A percentile compares a stretch with the other conserved stretches of the same genome.
These are phyloP conservation scores for Darksidea phi DNA, from an alignment of 495 filamentous ascomycete genomes.

Conservation along the genomic window DNA sequence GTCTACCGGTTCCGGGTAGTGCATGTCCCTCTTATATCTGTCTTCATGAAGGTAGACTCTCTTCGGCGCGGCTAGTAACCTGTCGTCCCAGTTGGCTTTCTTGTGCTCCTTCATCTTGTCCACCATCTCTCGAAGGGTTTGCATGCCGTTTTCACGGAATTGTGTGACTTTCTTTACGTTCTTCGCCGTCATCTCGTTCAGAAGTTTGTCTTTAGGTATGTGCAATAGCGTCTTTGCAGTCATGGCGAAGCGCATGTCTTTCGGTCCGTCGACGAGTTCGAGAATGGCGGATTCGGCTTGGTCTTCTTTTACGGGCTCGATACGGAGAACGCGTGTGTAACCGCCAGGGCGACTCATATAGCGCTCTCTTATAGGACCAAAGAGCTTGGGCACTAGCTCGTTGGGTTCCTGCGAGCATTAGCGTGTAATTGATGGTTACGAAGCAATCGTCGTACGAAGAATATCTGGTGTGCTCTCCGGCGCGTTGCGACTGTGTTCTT, in stretches of 20 bases:
- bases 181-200: constrained; percentile 67
- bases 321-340: constrained; percentile 89
- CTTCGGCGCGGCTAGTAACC: constrained; percentile 18
- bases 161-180: constrained; percentile 85
- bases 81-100: constrained; percentile 30
- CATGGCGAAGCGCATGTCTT: constrained; percentile 91
- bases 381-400: constrained; percentile 76
- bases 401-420: constrained; percentile 21
- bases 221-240: constrained; percentile 76
- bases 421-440: not conserved
- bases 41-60: constrained; percentile 37
- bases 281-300: constrained; percentile 86
- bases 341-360: constrained; percentile 82
- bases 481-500: constrained; percentile 76
- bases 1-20: not conserved
- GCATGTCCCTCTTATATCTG: constrained; percentile 20
- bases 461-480: constrained; percentile 65
- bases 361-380: constrained; percentile 74
- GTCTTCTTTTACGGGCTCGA: constrained; percentile 71
- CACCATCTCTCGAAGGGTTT: constrained; percentile 69
- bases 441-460: constrained; percentile 64
- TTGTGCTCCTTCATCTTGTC: constrained; percentile 50
- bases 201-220: constrained; percentile 50
- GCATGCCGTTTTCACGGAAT: constrained; percentile 66
- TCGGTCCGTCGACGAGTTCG: constrained; percentile 93